Conservation (phyloP, 2,329 filamentous ascomycete species). For the Epichloe hybrida region DNA sequence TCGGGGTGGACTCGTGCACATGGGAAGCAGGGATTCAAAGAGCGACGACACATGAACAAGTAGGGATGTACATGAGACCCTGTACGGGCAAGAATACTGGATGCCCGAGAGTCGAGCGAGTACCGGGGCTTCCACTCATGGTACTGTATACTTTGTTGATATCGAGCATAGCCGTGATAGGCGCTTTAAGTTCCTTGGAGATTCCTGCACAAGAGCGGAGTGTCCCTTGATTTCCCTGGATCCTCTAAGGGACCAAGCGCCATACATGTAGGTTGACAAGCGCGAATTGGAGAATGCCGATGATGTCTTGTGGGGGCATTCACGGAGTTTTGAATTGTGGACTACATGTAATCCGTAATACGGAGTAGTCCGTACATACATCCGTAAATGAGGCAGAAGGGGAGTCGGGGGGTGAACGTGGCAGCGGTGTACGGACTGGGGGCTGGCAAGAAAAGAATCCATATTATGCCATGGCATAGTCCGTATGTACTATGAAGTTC, state of each 20-base stretch:
- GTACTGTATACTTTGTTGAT: background rate
- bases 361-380: no score
- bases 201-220: background rate
- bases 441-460: background rate
- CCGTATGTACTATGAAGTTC: no score
- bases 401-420: background rate
- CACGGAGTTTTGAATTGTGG: conserved; percentile 1
- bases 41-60: background rate
- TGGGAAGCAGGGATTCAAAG: conserved; percentile 3
- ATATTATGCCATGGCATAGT: no score
- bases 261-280: background rate
- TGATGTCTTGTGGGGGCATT: background rate
- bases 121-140: background rate
- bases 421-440: background rate
- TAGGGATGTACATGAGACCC: background rate
- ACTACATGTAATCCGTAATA: background rate
- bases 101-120: background rate
- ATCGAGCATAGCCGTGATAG: background rate
- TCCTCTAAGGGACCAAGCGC: background rate
- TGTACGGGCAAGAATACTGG: background rate
- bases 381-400: background rate
- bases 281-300: background rate
- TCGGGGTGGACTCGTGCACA: conserved; percentile 1
- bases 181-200: background rate
- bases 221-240: background rate